Evolutionary conservation across 2,329 filamentous ascomycete species (phyloP).

Genomic region (Lachnellula hyalina): DNA sequence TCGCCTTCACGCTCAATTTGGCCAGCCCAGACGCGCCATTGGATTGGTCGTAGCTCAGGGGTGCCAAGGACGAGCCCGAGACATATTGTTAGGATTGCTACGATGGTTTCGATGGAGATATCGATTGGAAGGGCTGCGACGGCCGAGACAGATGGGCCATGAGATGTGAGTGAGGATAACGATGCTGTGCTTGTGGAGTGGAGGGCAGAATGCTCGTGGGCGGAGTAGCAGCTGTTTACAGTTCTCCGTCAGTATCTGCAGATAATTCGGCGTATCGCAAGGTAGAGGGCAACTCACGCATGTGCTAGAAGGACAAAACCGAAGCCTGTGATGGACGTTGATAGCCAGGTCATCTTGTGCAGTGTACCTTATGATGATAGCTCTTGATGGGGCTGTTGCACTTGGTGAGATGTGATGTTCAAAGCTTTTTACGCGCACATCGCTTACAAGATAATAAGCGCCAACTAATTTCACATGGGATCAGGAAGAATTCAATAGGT

Average conservation of each 20-base stretch:
- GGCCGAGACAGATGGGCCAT: slow-evolving; percentile 35
- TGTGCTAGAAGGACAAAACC: slow-evolving; percentile 78
- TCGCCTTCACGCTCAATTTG: slow-evolving; percentile 75
- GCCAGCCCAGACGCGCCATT: slow-evolving; percentile 76
- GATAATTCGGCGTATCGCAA: not conserved
- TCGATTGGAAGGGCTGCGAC: slow-evolving; percentile 65
- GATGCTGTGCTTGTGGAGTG: slow-evolving; percentile 52
- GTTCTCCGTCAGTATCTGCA: not conserved
- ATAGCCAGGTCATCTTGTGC: slow-evolving; percentile 62
- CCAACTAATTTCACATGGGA: not conserved
- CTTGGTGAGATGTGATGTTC: not conserved
- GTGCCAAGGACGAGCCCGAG: slow-evolving; percentile 76
- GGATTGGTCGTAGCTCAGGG: slow-evolving; percentile 75
- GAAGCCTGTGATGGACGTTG: slow-evolving; percentile 63
- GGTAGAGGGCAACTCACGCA: slow-evolving; percentile 59
- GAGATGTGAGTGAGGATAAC: slow-evolving; percentile 39
- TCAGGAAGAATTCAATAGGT: not conserved
- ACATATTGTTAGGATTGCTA: slow-evolving; percentile 75
- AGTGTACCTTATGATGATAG: not conserved
- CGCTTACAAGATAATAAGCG: not conserved
- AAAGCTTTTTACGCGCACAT: not conserved
- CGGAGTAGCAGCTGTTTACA: slow-evolving; percentile 78
- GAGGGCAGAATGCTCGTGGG: slow-evolving; percentile 81
- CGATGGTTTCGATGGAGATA: slow-evolving; percentile 79
- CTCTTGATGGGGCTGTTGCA: not conserved